Evolutionary conservation across 1,284 basidiomycete genomes (phyloP).

Genomic region (Ustilago bromivora): DNA sequence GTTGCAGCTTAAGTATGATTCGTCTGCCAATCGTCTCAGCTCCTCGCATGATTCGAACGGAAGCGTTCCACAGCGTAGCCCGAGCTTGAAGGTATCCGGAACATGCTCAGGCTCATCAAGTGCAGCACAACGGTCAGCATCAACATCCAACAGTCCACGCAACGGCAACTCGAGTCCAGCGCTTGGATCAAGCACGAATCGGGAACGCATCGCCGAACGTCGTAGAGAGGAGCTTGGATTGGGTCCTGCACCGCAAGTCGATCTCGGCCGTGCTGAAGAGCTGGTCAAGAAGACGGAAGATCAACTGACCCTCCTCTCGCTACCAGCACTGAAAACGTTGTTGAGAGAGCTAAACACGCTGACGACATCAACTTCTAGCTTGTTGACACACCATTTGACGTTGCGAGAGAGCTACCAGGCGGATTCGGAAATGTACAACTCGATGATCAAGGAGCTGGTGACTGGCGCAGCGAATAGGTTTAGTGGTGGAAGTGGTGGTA

Average conservation of each 20-base stretch:
- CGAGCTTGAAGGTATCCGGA: slow-evolving; percentile 24
- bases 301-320: slow-evolving; percentile 61
- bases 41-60: slow-evolving; percentile 9
- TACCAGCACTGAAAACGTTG: slow-evolving; percentile 61
- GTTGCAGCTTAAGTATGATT: slow-evolving; percentile 56
- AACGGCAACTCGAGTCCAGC: slow-evolving; percentile 43
- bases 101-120: slow-evolving; percentile 8
- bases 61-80: slow-evolving; percentile 24
- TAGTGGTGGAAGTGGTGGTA: slow-evolving; percentile 19
- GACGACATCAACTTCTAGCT: slow-evolving; percentile 53
- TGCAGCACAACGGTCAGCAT: slow-evolving; percentile 33
- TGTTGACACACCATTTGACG: slow-evolving; percentile 65
- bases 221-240: slow-evolving; percentile 58
- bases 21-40: slow-evolving; percentile 11
- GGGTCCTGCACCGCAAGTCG: slow-evolving; percentile 45
- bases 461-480: slow-evolving; percentile 60
- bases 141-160: slow-evolving; percentile 45
- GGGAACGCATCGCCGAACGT: slow-evolving; percentile 53
- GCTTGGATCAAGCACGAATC: slow-evolving; percentile 33
- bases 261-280: slow-evolving; percentile 53
- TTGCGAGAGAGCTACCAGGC: slow-evolving; percentile 61
- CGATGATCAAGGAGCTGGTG: slow-evolving; percentile 67
- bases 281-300: slow-evolving; percentile 55
- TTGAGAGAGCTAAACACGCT: slow-evolving; percentile 56
- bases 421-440: slow-evolving; percentile 67